These are phyloP conservation scores for Discostella stelligeroides DNA, from an alignment of 108 stramenopile genomes.

Conservation along the genomic window DNA sequence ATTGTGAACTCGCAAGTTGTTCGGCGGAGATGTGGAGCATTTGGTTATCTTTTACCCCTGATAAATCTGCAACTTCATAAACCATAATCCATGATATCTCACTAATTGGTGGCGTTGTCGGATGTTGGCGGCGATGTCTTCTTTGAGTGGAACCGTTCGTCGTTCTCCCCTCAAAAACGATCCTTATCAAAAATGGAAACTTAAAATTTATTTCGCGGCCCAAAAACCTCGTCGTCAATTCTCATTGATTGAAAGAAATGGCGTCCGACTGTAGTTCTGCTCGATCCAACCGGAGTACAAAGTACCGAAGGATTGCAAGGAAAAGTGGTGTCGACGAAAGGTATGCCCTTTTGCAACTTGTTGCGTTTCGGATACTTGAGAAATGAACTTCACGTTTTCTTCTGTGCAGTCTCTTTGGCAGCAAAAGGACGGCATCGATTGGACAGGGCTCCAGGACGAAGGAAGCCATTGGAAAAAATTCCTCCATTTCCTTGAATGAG, in stretches of 20 bases:
- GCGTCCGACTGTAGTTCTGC: constrained; percentile 33
- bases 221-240: no score
- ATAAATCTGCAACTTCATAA: not conserved
- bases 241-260: not conserved
- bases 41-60: not conserved
- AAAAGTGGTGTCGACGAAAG: constrained; percentile 51
- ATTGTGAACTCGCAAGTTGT: not conserved
- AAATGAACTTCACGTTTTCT: not conserved
- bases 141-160: no score
- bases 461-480: constrained; percentile 8
- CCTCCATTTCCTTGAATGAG: constrained; percentile 28
- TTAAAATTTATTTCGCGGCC: no score
- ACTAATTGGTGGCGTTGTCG: no score
- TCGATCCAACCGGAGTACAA: constrained; percentile 40
- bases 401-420: constrained; percentile 49
- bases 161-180: no score
- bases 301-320: constrained; percentile 42
- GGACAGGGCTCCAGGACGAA: constrained; percentile 9
- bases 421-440: constrained; percentile 9
- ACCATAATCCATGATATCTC: no score
- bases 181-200: no score
- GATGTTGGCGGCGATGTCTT: no score
- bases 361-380: not conserved
- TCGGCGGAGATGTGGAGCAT: not conserved
- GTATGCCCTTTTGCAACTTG: constrained; percentile 10